phyloP scores from a whole-genome alignment of 305 asterid species.

The Lippia alba region DNA sequence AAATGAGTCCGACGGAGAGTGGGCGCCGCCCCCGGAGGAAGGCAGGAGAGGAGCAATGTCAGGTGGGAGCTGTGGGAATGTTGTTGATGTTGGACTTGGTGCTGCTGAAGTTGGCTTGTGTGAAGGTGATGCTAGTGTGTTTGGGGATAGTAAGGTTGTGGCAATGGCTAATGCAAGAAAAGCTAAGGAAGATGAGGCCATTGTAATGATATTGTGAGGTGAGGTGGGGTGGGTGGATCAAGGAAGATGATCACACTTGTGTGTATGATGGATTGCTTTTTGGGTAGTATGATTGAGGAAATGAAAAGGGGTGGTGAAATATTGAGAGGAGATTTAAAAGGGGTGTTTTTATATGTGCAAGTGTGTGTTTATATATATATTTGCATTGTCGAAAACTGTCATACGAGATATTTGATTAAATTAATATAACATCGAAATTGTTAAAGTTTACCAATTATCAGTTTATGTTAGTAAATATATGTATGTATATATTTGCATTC shows the following conservation, averaged over 20 bases:
- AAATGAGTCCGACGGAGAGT: conserved; percentile 44
- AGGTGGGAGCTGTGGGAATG: conserved; percentile 48
- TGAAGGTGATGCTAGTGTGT: conserved; percentile 41
- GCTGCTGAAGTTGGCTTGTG: conserved; percentile 21
- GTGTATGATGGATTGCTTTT: not conserved
- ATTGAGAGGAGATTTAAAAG: no score
- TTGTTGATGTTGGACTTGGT: conserved; percentile 26
- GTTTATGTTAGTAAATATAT: no score
- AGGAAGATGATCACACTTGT: conserved; percentile 17
- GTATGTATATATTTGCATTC: no score
- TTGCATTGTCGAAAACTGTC: no score
- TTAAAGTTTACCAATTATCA: no score
- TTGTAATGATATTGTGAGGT: conserved; percentile 44
- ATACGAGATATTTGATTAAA: no score
- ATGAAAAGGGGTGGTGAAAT: conserved; percentile 24
- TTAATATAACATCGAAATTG: no score
- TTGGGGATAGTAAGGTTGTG: conserved; percentile 38
- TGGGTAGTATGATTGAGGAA: conserved; percentile 29
- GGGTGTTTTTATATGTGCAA: no score
- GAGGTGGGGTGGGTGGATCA: conserved; percentile 21
- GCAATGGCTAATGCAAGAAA: conserved; percentile 45
- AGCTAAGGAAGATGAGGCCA: conserved; percentile 50
- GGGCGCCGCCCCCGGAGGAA: conserved; percentile 47
- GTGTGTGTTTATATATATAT: no score
- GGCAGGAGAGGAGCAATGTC: conserved; percentile 76